Base-by-base conservation (phyloP, 148 eudicot genomes). In the Nyssa sinensis region DNA sequence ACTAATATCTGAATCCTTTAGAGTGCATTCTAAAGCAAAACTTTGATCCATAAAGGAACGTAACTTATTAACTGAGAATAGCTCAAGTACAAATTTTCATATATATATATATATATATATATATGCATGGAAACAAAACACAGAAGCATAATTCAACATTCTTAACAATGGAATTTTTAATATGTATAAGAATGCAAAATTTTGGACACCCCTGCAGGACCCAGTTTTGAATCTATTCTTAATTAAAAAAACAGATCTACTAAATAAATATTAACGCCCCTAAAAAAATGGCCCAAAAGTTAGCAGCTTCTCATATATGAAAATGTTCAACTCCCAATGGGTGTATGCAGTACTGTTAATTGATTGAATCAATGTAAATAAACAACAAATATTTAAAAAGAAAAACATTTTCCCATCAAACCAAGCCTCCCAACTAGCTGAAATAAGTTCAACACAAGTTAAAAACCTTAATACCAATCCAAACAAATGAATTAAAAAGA, bases 401-500 rank as follows among this genome's bases (percentile, higher is more conserved):
- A n/a, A n/a, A 39, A 16, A 60, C 7, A 41, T 60, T 67, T 55
- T 62, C 67, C 4, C 17, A 7, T n/a, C 27, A 28, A 47, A 27
- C 39, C 29, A 73, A 16, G 24, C 30, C 5, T 8, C 13, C 51
- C 2, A 6, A 24, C 17, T 41, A 23, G 44, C 66, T 12, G 61
- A 21, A 66, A 37, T 24, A 49, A 37, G 19, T 67, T 39, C 58
- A 75, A n/a, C 66, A 34, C 7, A 33, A 75, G n/a, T n/a, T n/a
- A n/a, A n/a, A n/a, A n/a, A n/a, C n/a, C n/a, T n/a, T n/a, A n/a
- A n/a, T n/a, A n/a, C n/a, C n/a, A 75, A 31, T 47, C 58, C 60
- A 33, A 64, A 57, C 21, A 12, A 2, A 70, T 24, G n/a, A 0
- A n/a, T 34, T 1, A 59, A 23, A 39, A 51, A 39, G 57, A 39